Evolutionary conservation across 768 basidiomycete genomes (phyloP).

Genomic region (Mycena indigotica): DNA sequence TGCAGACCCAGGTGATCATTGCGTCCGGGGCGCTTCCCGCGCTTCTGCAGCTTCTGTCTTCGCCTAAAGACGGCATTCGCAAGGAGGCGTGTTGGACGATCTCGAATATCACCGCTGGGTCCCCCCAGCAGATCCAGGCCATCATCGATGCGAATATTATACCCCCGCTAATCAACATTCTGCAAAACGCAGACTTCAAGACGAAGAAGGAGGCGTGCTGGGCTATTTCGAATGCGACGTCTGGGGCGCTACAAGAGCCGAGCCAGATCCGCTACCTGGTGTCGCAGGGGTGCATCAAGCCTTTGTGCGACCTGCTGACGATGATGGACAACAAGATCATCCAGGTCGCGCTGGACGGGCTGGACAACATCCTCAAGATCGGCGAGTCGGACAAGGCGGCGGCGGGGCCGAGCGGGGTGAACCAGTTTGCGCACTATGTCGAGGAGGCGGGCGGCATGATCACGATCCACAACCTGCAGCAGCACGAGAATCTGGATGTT

Average conservation of each 20-base stretch:
- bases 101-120: constrained; percentile 97
- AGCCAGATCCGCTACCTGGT: constrained; percentile 98
- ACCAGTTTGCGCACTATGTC: constrained; percentile 91
- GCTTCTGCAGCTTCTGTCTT: constrained; percentile 87
- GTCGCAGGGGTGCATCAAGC: constrained; percentile 97
- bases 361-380: constrained; percentile 98
- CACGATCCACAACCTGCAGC: constrained; percentile 97
- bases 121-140: constrained; percentile 94
- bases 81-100: constrained; percentile 99
- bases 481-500: constrained; percentile 98
- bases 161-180: constrained; percentile 97
- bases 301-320: constrained; percentile 90
- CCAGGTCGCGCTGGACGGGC: constrained; percentile 94
- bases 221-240: constrained; percentile 99
- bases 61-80: constrained; percentile 97
- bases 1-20: constrained; percentile 99
- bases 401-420: constrained; percentile 77
- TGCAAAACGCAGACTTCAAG: constrained; percentile 98
- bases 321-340: constrained; percentile 99
- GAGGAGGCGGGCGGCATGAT: constrained; percentile 99
- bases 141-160: constrained; percentile 98
- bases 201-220: constrained; percentile 99
- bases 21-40: constrained; percentile 97
- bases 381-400: constrained; percentile 93
- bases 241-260: constrained; percentile 95